Percentiles rank a stretch among this genome's conserved stretches.
These are phyloP conservation scores for Naganishia albida DNA, from an alignment of 1,284 basidiomycete species.

Conservation along the genomic window DNA sequence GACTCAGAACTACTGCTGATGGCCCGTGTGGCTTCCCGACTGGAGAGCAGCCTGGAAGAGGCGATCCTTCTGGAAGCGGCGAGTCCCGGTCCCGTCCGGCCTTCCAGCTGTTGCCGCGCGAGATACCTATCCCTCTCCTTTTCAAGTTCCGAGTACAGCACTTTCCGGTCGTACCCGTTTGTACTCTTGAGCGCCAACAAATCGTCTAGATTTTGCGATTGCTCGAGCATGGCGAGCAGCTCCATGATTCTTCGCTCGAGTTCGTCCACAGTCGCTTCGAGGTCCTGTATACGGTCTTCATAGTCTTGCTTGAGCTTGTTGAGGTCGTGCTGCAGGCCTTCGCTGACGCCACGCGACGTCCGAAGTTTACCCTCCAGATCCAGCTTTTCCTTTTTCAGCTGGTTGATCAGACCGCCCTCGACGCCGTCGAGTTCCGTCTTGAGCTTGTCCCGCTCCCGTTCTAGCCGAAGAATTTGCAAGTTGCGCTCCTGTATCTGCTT, in stretches of 20 bases:
- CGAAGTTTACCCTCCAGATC: slow-evolving; percentile 22
- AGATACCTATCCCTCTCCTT: slow-evolving; percentile 23
- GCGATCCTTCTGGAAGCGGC: slow-evolving; percentile 20
- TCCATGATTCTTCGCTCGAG: slow-evolving; percentile 23
- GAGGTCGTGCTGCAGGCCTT: slow-evolving; percentile 24
- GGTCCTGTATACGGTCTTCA: slow-evolving; percentile 20
- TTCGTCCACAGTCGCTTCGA: slow-evolving; percentile 22
- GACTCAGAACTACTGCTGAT: neutral
- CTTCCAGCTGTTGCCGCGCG: slow-evolving; percentile 18
- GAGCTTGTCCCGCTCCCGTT: slow-evolving; percentile 63
- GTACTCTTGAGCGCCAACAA: slow-evolving; percentile 12
- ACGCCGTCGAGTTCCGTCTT: slow-evolving; percentile 35
- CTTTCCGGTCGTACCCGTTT: slow-evolving; percentile 16
- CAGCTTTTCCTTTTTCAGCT: slow-evolving; percentile 26
- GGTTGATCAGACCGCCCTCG: slow-evolving; percentile 30
- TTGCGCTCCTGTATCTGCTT: slow-evolving; percentile 73
- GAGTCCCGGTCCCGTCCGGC: slow-evolving; percentile 10
- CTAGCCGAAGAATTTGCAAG: slow-evolving; percentile 64
- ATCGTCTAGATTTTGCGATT: slow-evolving; percentile 19
- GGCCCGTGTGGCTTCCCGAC: slow-evolving; percentile 22
- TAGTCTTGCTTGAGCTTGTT: slow-evolving; percentile 22
- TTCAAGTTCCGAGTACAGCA: slow-evolving; percentile 24
- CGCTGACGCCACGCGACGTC: slow-evolving; percentile 20
- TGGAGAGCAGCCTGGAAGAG: slow-evolving; percentile 15
- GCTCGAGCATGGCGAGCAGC: slow-evolving; percentile 21